Percentiles rank a stretch among this genome's conserved stretches.
Evolutionary conservation across 345 rosid genomes (phyloP).

Genomic region (Firmiana major): DNA sequence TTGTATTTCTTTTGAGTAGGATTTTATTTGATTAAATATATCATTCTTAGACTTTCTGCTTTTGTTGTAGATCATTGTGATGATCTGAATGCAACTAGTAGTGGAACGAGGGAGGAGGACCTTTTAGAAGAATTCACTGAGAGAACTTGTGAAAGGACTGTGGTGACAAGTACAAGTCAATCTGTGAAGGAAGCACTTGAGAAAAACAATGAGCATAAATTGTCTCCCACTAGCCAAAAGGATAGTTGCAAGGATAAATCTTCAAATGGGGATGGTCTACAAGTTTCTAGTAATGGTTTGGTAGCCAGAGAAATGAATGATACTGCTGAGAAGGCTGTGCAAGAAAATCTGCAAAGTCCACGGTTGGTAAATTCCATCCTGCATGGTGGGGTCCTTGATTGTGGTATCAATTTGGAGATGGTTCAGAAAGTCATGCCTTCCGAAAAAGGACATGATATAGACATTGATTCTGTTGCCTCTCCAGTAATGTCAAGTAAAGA

Average conservation of each 20-base stretch:
- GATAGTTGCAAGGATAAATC: slow-evolving; percentile 8
- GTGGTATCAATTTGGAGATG: slow-evolving; percentile 31
- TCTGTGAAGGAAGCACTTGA: slow-evolving; percentile 8
- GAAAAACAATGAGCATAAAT: slow-evolving; percentile 9
- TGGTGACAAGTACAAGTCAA: slow-evolving; percentile 15
- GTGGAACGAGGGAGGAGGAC: slow-evolving; percentile 10
- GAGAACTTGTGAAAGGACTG: slow-evolving; percentile 8
- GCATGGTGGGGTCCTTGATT: slow-evolving; percentile 11
- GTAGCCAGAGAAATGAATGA: slow-evolving; percentile 23
- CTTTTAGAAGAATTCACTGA: slow-evolving; percentile 5
- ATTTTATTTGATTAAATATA: not conserved
- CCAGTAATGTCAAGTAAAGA: slow-evolving; percentile 25
- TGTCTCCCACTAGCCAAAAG: slow-evolving; percentile 6
- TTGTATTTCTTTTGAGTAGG: not conserved
- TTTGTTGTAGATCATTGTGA: slow-evolving; percentile 23
- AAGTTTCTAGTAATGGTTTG: slow-evolving; percentile 24
- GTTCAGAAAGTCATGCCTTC: slow-evolving; percentile 18
- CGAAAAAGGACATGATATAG: slow-evolving; percentile 39
- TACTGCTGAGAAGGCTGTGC: slow-evolving; percentile 25
- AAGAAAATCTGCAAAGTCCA: slow-evolving; percentile 22
- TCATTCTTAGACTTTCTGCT: not conserved
- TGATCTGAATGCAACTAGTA: slow-evolving; percentile 12
- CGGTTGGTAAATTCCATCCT: slow-evolving; percentile 15
- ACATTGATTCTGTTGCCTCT: slow-evolving; percentile 33
- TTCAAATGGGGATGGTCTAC: slow-evolving; percentile 22